phyloP scores from a whole-genome alignment of 1,139 yeast genomes.

The Yamadazyma oceani region DNA sequence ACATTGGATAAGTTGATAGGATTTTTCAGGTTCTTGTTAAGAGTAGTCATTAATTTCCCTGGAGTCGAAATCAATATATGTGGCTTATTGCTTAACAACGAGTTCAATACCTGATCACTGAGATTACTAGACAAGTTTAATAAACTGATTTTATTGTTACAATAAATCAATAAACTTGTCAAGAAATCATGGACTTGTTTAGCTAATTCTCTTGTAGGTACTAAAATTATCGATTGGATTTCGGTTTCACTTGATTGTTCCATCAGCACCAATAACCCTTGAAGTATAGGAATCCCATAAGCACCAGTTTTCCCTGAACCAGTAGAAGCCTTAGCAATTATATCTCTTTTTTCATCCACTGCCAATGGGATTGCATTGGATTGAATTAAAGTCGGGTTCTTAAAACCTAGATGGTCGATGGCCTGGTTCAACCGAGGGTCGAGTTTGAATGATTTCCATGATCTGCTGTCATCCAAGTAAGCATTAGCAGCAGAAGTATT shows the following conservation, averaged over 20 bases:
- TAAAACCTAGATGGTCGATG: slow-evolving; percentile 75
- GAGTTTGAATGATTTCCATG: slow-evolving; percentile 69
- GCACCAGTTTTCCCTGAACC: slow-evolving; percentile 94
- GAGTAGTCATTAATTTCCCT: slow-evolving; percentile 62
- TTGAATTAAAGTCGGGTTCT: slow-evolving; percentile 86
- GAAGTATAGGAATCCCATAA: slow-evolving; percentile 75
- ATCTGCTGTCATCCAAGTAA: slow-evolving; percentile 66
- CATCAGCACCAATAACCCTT: slow-evolving; percentile 49
- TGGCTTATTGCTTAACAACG: slow-evolving; percentile 72
- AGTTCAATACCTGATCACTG: slow-evolving; percentile 69
- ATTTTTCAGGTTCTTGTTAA: slow-evolving; percentile 46
- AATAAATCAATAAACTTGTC: slow-evolving; percentile 65
- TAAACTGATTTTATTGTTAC: slow-evolving; percentile 65
- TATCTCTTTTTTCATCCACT: slow-evolving; percentile 79
- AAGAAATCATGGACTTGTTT: slow-evolving; percentile 78
- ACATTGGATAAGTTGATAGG: slow-evolving; percentile 51
- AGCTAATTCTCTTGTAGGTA: slow-evolving; percentile 84
- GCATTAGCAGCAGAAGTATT: slow-evolving; percentile 54
- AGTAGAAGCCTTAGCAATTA: slow-evolving; percentile 84
- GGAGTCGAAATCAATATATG: slow-evolving; percentile 89
- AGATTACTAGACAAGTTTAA: slow-evolving; percentile 74
- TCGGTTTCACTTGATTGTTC: slow-evolving; percentile 18
- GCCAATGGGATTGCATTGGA: slow-evolving; percentile 92
- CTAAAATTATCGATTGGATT: slow-evolving; percentile 62
- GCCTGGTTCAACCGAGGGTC: slow-evolving; percentile 87